Evolutionary conservation across 2,329 filamentous ascomycete species (phyloP).

Genomic region (Byssothecium circinans): DNA sequence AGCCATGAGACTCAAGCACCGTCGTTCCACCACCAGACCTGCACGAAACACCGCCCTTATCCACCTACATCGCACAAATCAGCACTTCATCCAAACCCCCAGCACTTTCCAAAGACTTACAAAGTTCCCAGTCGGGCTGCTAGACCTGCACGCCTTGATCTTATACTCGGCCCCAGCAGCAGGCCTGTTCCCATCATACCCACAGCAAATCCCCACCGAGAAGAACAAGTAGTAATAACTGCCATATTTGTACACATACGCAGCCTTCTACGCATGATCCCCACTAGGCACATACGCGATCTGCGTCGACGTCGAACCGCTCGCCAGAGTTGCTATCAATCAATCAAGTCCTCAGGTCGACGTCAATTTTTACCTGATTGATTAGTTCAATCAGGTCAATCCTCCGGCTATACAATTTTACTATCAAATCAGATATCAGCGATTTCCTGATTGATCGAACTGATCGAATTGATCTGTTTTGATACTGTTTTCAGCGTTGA

Average conservation of each 20-base stretch:
- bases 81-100: neutral
- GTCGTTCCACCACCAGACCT: constrained; percentile 61
- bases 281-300: constrained; percentile 58
- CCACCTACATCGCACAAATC: constrained; percentile 44
- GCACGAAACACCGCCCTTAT: constrained; percentile 58
- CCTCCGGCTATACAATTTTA: too few species aligned
- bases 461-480: too few species aligned
- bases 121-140: constrained; percentile 56
- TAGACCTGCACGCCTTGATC: constrained; percentile 65
- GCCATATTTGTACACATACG: constrained; percentile 58
- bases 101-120: constrained; percentile 23
- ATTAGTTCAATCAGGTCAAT: too few species aligned
- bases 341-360: too few species aligned
- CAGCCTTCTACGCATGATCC: constrained; percentile 58
- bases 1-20: constrained; percentile 62
- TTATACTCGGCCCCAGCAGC: constrained; percentile 64
- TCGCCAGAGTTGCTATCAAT: too few species aligned
- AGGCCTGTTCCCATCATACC: constrained; percentile 56
- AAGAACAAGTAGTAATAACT: constrained; percentile 68
- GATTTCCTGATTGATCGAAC: too few species aligned
- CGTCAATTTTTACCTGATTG: too few species aligned
- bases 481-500: too few species aligned
- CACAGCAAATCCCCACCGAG: constrained; percentile 63
- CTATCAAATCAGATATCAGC: too few species aligned
- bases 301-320: constrained; percentile 45